Percentiles rank a stretch among this genome's conserved stretches.
Evolutionary conservation across 441 rosid species (phyloP).

Genomic region (Pelargonium myrrhifolium): DNA sequence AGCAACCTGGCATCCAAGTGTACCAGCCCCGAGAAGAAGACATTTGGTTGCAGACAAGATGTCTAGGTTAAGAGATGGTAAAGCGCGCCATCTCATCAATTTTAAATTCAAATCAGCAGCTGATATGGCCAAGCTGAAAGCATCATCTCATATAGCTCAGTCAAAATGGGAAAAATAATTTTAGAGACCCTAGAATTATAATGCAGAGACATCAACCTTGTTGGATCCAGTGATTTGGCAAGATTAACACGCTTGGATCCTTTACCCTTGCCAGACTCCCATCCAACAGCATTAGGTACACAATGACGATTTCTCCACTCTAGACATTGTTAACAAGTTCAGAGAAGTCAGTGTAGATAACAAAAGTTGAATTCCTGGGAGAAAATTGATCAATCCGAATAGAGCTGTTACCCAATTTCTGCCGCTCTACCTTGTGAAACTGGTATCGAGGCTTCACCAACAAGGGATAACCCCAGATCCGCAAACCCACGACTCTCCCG

Average conservation of each 20-base stretch:
- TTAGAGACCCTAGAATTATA: slow-evolving; percentile 7
- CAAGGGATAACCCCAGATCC: slow-evolving; percentile 68
- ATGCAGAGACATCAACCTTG: slow-evolving; percentile 38
- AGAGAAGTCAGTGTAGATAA: slow-evolving; percentile 5
- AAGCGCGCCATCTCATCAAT: slow-evolving; percentile 93
- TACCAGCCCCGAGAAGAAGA: slow-evolving; percentile 96
- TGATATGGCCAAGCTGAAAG: slow-evolving; percentile 67
- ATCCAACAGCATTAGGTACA: slow-evolving; percentile 74
- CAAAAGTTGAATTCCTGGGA: slow-evolving; percentile 8
- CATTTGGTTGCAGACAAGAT: slow-evolving; percentile 65
- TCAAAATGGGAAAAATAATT: slow-evolving; percentile 9
- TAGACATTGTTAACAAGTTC: slow-evolving; percentile 15
- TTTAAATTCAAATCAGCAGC: slow-evolving; percentile 93
- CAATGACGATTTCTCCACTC: slow-evolving; percentile 40
- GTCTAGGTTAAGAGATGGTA: slow-evolving; percentile 79
- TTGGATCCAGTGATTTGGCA: slow-evolving; percentile 90
- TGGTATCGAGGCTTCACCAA: slow-evolving; percentile 60
- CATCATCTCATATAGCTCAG: slow-evolving; percentile 13
- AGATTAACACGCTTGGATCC: slow-evolving; percentile 63
- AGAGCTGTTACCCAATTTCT: slow-evolving; percentile 33
- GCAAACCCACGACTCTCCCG: slow-evolving; percentile 89
- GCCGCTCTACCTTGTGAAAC: slow-evolving; percentile 55
- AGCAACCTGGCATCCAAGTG: slow-evolving; percentile 96
- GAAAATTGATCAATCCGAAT: slow-evolving; percentile 17
- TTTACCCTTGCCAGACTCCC: slow-evolving; percentile 75